Evolutionary conservation across 1,284 basidiomycete genomes (phyloP), one percentile per base, ranked within the genome.

Genomic region (Cystobasidium pallidum): DNA sequence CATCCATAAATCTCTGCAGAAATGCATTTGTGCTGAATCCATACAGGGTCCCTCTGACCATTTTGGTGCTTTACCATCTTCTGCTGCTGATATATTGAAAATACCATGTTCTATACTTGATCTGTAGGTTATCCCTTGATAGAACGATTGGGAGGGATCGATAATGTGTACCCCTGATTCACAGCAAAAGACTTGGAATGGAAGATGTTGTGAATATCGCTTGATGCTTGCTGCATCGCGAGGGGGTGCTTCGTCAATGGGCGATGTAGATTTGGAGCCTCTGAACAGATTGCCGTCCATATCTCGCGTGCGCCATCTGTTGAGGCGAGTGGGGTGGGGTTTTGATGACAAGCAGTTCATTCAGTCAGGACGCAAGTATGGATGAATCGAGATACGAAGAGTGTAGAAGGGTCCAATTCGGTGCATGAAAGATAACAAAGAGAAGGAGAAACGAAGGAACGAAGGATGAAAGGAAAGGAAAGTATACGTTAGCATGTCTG

Each of bases 181-280:
- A 82, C 94, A 97, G 83, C 94, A 97, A 82, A 94, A 96, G 15
- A 91, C 92, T 81, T 97, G 94, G 85, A 96, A 96, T 1, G 94
- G 94, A 0, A 96, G 86, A 80, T 97, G 93, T 75, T 90, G 87
- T 0, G 87, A 87, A 81, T 94, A 97, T 32, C 93, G 89, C 55
- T 86, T 83, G 1, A 91, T 88, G 8, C 91, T 92, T 58, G 85
- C 84, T 64, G 84, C 83, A 80, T 97, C 92, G 75, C 92, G 88
- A 1, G 93, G 93, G 13, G 94, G 94, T 0, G 92, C 91, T 10
- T 89, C 89, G 77, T 92, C 89, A n/a, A 89, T 87, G 76, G 91
- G 90, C 3, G 92, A 91, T 7, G 90, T 91, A 0, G 92, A 95
- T 78, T 91, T 93, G 58, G 92, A 92, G 77, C 94, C 92, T 13